Evolutionary conservation across 192 early-diverging fungal genomes (phyloP), one percentile per base, ranked within the genome.

Genomic region (Neocallimastix lanati): DNA sequence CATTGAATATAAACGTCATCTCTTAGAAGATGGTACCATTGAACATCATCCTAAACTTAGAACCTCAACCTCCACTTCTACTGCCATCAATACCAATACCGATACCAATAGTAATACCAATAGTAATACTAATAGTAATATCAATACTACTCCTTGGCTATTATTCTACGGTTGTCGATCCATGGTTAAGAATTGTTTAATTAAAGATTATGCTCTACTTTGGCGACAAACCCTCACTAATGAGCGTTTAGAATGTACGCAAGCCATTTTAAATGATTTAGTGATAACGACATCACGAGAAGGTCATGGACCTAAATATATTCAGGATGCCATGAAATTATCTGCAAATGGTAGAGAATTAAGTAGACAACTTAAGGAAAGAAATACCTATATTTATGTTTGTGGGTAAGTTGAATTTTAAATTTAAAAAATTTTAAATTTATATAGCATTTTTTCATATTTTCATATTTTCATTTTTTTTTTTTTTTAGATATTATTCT

Each of bases 151-250:
- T n/a, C 90, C 86, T 14, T 86, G 88, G 58, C 88, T 86, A 86
- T 85, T 98, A 76, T 92, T 95, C 80, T 95, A 94, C 85, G 97
- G 97, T 9, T 94, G 93, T 79, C 87, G 96, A 28, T 87, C 91
- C 79, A 83, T 85, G 1, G 78, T 80, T 12, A 87, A 86, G 79
- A 94, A 96, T 33, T 85, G 80, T 50, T 50, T 50, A 50, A 50
- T 50, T 21, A 50, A 50, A 50, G 40, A 50, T 21, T 50, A 21
- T 21, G 21, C 16, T 50, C 16, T 21, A 2, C 18, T 50, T 2
- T 50, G 40, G 40, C 0, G 6, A 14, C 40, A 50, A 21, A 50
- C 18, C 1, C 16, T 50, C 7, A 21, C 14, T 4, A 50, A 50
- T 50, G 21, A 50, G 21, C 1, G 2, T 21, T 14, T 50, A 21